phyloP scores from a whole-genome alignment of 2,329 filamentous ascomycete genomes.

The Fusarium sp. region DNA sequence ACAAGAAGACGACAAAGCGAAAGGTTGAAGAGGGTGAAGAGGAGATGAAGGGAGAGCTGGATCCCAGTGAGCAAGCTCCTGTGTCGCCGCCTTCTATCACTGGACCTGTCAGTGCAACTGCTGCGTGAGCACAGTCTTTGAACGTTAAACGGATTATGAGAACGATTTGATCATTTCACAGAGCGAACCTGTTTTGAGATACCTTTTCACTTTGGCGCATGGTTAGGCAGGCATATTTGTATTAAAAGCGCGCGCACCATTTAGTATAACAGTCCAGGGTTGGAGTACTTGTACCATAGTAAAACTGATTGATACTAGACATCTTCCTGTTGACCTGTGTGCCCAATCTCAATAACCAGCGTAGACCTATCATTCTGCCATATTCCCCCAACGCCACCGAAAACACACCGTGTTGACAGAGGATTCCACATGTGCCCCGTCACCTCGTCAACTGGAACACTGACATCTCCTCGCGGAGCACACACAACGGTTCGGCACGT shows the following conservation, averaged over 20 bases:
- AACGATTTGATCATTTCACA: conserved; percentile 27
- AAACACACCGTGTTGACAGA: conserved; percentile 34
- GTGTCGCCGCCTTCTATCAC: conserved; percentile 11
- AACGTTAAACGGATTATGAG: conserved; percentile 27
- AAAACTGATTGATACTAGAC: conserved; percentile 1
- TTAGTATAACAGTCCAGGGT: neutral
- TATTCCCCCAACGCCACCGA: conserved; percentile 37
- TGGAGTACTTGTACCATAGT: conserved; percentile 13
- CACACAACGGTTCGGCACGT: conserved; percentile 35
- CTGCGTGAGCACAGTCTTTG: conserved; percentile 22
- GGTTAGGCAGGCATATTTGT: conserved; percentile 10
- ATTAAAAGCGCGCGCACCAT: neutral
- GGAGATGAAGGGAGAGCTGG: conserved; percentile 51
- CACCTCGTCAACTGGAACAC: conserved; percentile 13
- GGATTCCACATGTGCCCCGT: conserved; percentile 43
- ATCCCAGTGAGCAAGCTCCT: conserved; percentile 47
- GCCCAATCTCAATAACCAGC: conserved; percentile 35
- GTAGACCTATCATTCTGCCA: conserved; percentile 31
- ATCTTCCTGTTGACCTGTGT: conserved; percentile 6
- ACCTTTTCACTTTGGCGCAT: conserved; percentile 31
- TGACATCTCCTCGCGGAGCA: conserved; percentile 18
- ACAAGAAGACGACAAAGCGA: conserved; percentile 46
- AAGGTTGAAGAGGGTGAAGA: conserved; percentile 52
- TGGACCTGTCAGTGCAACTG: conserved; percentile 27
- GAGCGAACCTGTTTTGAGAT: conserved; percentile 21